Base-by-base conservation (phyloP, 257 asterid species). In the Nicotiana benthamiana region DNA sequence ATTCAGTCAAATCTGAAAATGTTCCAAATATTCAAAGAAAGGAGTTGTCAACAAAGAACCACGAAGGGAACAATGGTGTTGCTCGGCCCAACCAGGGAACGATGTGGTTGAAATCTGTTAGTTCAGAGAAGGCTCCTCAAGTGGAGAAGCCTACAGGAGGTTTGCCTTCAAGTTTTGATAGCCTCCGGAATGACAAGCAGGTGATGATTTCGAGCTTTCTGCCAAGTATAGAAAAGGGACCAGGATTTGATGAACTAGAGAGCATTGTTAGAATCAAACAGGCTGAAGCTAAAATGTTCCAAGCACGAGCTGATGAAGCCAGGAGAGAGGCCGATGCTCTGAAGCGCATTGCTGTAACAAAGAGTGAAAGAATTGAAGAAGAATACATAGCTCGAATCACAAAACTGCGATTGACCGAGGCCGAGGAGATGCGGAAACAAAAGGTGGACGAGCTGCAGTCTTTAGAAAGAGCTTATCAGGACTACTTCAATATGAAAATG, bases 251-350 rank as follows among this genome's bases (percentile, higher is more conserved):
- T 79, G 99, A 95, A 83, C 80, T 95, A 85, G 98, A 95, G 79
- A 92, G 97, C 90, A 89, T 95, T 54, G 93, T 95, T 80, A 94
- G 94, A 87, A 90, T 95, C 79, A 95, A 95, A 82, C 94, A 84
- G 65, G 99, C 97, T 2, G 99, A 95, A 86, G 95, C 99, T 3
- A 89, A 89, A 87, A 95, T 95, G 98, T 95, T 95, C 76, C 96
- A 91, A 86, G 62, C 89, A 5, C 97, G 98, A 13, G 97, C 98
- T 5, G 98, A 94, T 59, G 98, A 93, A 77, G 99, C 98, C 26
- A 90, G 96, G 85, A 89, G 86, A 83, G 99, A 95, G 80, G 91
- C 97, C 6, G 97, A 92, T 85, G 94, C 97, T 15, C 88, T 95
- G 83, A 90, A 90, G 82, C 94, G 91, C 56, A 91, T 95, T 64